Base-by-base conservation (phyloP, 2,329 filamentous ascomycete genomes). In the Phyllosticta citriasiana region DNA sequence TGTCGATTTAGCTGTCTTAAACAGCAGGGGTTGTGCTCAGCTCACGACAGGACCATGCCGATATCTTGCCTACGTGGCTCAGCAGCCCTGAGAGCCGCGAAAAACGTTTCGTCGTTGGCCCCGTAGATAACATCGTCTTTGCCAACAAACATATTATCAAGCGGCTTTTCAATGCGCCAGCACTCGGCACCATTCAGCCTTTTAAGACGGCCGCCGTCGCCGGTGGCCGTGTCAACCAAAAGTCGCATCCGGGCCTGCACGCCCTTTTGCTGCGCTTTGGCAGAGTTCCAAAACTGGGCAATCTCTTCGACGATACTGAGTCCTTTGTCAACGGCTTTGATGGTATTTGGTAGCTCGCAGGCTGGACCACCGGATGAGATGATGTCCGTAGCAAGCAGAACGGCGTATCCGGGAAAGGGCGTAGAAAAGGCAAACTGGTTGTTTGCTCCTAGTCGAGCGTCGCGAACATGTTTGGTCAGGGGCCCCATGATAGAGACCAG, bases 351-450 rank as follows among this genome's bases (percentile, higher is more conserved):
- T 10, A 88, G 69, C 12, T 80, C 76, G 0, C 77, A 72, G 6
- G 86, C 55, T 16, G 54, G 52, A 1, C 86, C 84, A 4, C 80
- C 82, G 0, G 86, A 82, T 12, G 83, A 83, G 60, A 89, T 76
- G 1, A 88, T 82, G 66, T 91, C 88, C 35, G 87, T 77, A 0
- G 87, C 86, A 55, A 84, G 80, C 35, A 85, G 75, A 25, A 87
- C 79, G 5, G 82, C 80, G 64, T 83, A 83, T n/a, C 82, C 83
- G 19, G 84, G 76, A 64, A 86, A 84, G 0, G 86, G 85, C n/a
- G 80, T 82, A 0, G 83, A 80, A 51, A 82, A 79, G 4, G 72
- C 65, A 61, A 71, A 70, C 30, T 78, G 65, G n/a, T 68, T 55
- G 22, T 64, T 56, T 22, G 64, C 40, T 66, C 55, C 71, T 19